phyloP scores from a whole-genome alignment of 129 eudicot species.

The Flaveria brownii region DNA sequence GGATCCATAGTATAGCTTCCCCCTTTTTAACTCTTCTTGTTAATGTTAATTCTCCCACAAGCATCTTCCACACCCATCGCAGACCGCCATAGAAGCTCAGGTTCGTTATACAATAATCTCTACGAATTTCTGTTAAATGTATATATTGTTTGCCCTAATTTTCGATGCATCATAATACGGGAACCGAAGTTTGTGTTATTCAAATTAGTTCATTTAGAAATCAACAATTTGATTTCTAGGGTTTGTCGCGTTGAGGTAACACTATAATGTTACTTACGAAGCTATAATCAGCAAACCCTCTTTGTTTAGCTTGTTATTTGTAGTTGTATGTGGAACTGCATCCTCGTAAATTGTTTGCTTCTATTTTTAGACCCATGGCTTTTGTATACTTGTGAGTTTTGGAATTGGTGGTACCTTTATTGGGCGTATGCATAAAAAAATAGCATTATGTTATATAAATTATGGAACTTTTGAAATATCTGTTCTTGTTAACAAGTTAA shows the following conservation, averaged over 20 bases:
- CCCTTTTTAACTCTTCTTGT: slow-evolving; percentile 22
- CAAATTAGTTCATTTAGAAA: background rate
- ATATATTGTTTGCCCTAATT: slow-evolving; percentile 18
- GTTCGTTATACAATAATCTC: background rate
- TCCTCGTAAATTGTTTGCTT: slow-evolving; percentile 19
- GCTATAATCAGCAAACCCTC: background rate
- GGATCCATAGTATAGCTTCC: slow-evolving; percentile 22
- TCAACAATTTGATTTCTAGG: slow-evolving; percentile 19
- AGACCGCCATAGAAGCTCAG: slow-evolving; percentile 21
- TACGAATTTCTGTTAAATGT: background rate
- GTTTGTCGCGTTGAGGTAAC: slow-evolving; percentile 10
- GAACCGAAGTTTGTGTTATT: background rate
- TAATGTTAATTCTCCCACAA: background rate
- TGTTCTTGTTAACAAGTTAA: background rate
- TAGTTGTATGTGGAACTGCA: slow-evolving; percentile 15
- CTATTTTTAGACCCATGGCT: background rate
- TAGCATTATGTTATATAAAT: too few species aligned
- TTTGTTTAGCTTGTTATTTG: slow-evolving; percentile 20
- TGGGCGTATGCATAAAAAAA: background rate
- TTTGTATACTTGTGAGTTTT: background rate
- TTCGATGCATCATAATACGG: background rate
- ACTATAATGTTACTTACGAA: background rate
- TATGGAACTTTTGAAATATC: background rate
- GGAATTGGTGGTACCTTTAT: slow-evolving; percentile 2
- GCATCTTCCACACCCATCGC: slow-evolving; percentile 13